These are phyloP conservation scores for Xanthoconium separans DNA, from an alignment of 1,284 basidiomycete species.

Conservation along the genomic window DNA sequence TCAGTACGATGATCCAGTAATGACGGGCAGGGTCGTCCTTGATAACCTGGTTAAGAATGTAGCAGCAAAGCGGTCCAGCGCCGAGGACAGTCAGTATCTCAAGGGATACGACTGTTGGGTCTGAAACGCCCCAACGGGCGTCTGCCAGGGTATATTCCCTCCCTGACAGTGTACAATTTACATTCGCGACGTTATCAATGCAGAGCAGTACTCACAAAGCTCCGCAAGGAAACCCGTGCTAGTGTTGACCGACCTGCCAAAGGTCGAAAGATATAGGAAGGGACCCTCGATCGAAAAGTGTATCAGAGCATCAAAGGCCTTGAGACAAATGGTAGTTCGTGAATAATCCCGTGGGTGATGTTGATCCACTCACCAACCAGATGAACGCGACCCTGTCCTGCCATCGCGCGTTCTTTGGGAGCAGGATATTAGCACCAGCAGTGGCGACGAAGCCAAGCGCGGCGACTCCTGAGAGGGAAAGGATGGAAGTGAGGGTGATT, in stretches of 20 bases:
- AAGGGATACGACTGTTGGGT: conserved; percentile 77
- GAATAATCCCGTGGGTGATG: background rate
- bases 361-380: conserved; percentile 55
- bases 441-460: conserved; percentile 50
- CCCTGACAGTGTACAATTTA: conserved; percentile 36
- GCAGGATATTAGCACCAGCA: conserved; percentile 46
- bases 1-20: conserved; percentile 78
- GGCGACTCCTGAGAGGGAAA: conserved; percentile 61
- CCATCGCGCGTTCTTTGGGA: conserved; percentile 61
- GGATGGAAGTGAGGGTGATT: conserved; percentile 58
- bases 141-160: conserved; percentile 76
- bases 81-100: conserved; percentile 81
- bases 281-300: conserved; percentile 79
- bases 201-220: conserved; percentile 55
- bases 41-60: conserved; percentile 63
- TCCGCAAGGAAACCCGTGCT: conserved; percentile 70
- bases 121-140: conserved; percentile 74
- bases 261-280: conserved; percentile 72
- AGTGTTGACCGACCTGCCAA: conserved; percentile 70
- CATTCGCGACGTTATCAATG: background rate
- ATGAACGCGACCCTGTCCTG: conserved; percentile 69
- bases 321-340: background rate
- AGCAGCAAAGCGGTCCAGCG: conserved; percentile 68
- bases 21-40: conserved; percentile 65
- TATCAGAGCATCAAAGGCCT: conserved; percentile 77